Evolutionary conservation across 75 land plant genomes (phyloP).

Genomic region (Pinus albicaulis): DNA sequence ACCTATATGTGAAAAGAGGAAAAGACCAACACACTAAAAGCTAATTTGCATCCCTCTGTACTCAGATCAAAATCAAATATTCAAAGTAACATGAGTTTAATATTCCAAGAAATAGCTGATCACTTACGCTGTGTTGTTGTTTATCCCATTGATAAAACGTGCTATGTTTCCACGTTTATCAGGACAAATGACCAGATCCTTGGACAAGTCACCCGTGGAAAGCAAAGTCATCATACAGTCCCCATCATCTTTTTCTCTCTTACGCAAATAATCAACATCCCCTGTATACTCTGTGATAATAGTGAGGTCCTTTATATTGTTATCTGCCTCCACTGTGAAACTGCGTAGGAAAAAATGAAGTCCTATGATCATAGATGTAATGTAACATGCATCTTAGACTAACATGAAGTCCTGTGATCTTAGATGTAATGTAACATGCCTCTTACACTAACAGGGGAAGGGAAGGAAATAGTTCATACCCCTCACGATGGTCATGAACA

Average conservation of each 20-base stretch:
- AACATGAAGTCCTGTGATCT: neutral
- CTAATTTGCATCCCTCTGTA: too few species aligned
- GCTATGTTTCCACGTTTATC: constrained; percentile 58
- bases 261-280: constrained; percentile 48
- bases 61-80: too few species aligned
- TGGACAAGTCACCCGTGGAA: constrained; percentile 20
- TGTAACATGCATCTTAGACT: neutral
- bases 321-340: constrained; percentile 52
- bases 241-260: constrained; percentile 41
- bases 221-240: constrained; percentile 58
- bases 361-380: neutral
- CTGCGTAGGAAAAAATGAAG: constrained; percentile 15
- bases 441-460: neutral
- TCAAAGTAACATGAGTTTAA: too few species aligned
- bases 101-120: constrained; percentile 4
- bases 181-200: constrained; percentile 50
- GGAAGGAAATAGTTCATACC: constrained; percentile 61
- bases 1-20: too few species aligned
- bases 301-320: constrained; percentile 45
- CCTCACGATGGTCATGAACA: constrained; percentile 66
- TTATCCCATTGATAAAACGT: constrained; percentile 53
- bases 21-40: too few species aligned
- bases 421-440: neutral
- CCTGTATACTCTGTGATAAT: constrained; percentile 51
- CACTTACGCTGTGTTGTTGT: constrained; percentile 41